Base-by-base conservation (phyloP, 1,139 yeast species). In the Suhomyces bribrorum region DNA sequence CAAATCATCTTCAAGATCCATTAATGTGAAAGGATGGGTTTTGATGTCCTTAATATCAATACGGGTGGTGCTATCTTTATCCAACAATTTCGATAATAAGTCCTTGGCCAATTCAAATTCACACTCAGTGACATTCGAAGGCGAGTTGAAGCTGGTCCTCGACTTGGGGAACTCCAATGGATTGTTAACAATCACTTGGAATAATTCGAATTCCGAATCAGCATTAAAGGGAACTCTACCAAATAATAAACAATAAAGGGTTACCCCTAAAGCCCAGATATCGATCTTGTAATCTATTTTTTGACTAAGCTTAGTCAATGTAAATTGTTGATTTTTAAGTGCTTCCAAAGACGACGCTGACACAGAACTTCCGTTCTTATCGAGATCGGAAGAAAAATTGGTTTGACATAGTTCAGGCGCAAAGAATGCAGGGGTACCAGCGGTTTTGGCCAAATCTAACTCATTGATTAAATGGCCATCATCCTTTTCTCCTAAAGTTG, bases 231-330 rank as follows among this genome's bases (percentile, higher is more conserved):
- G 98, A 31, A 92, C 78, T 46, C 76, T 73, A 7, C 99, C 98
- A 64, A 86, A 92, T 14, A 92, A 61, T 30, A 94, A 67, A 60
- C 98, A 90, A 58, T 83, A 92, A 15, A 94, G 67, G 0, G 98
- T 92, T 2, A 92, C 90, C 4, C 99, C 99, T 24, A 90, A 62
- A 0, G 98, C 97, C 99, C 99, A 94, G 12, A 90, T 84, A 61
- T 90, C 97, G 40, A 90, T 86, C 59, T 86, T 88, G 53, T 82
- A 69, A 44, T 84, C 81, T 27, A 86, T 81, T 35, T 70, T 75
- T 3, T 81, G 75, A n/a, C 54, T 37, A 23, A 56, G 35, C 46
- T 55, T 53, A 14, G 59, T 45, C 25, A 49, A 28, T 26, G 47
- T 38, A 17, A 56, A 43, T 20, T 40, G 44, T 24, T 55, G 61